These are phyloP conservation scores for Exophiala oligosperma DNA, from an alignment of 2,329 filamentous ascomycete species.

Conservation along the genomic window DNA sequence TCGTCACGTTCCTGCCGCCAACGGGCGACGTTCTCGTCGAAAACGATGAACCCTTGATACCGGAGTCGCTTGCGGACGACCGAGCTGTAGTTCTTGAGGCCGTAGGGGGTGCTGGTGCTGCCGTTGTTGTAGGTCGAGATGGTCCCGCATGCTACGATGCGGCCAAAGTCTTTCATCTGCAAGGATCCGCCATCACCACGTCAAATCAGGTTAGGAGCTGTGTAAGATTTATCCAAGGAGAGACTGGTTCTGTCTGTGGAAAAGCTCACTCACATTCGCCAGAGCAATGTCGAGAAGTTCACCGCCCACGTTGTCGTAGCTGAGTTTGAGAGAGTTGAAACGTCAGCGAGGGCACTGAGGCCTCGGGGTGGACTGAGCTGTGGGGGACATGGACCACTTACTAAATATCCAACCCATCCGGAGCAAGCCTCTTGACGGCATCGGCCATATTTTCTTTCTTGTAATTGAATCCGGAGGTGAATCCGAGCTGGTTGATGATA, in stretches of 20 bases:
- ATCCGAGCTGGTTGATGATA: conserved; percentile 62
- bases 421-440: conserved; percentile 64
- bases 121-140: conserved; percentile 63
- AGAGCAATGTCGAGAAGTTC: conserved; percentile 66
- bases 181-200: not conserved
- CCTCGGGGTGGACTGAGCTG: too few relatives aligned
- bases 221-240: too few relatives aligned
- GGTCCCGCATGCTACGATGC: conserved; percentile 58
- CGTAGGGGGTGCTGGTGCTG: conserved; percentile 54
- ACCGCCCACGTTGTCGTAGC: conserved; percentile 69
- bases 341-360: not conserved
- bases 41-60: conserved; percentile 69
- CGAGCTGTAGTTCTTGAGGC: conserved; percentile 60
- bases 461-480: conserved; percentile 73
- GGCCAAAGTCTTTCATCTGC: conserved; percentile 58
- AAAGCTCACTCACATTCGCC: conserved; percentile 32
- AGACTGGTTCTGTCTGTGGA: too few relatives aligned
- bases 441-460: conserved; percentile 67
- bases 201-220: too few relatives aligned
- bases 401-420: conserved; percentile 71
- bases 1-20: conserved; percentile 67
- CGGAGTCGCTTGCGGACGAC: conserved; percentile 61
- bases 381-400: not conserved
- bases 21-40: conserved; percentile 59
- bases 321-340: not conserved